Conservation (phyloP, 768 basidiomycete genomes). For the Tremella yokohamensis region DNA sequence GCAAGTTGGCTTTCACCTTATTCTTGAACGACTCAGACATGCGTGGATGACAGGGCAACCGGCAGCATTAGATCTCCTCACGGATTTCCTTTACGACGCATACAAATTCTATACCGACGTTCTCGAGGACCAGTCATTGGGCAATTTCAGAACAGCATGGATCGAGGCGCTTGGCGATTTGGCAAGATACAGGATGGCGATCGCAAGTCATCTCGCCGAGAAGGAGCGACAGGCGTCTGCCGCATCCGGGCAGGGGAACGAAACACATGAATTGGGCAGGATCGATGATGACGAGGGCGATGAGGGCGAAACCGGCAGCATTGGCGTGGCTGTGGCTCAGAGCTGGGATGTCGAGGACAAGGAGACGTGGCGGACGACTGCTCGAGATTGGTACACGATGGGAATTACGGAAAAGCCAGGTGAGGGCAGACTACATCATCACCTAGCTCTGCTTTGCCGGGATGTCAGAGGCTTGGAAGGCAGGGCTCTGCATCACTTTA, state of each 20-base stretch:
- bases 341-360: conserved; percentile 71
- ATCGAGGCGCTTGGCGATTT: conserved; percentile 95
- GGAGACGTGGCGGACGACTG: conserved; percentile 84
- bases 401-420: conserved; percentile 87
- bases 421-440: conserved; percentile 90
- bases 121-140: conserved; percentile 72
- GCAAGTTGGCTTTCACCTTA: conserved; percentile 83
- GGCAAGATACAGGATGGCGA: conserved; percentile 88
- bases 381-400: conserved; percentile 85
- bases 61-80: conserved; percentile 70
- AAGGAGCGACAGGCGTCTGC: neutral
- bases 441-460: conserved; percentile 79
- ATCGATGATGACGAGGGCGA: conserved; percentile 59
- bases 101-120: conserved; percentile 90
- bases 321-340: conserved; percentile 81
- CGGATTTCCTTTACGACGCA: conserved; percentile 91
- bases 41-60: conserved; percentile 58
- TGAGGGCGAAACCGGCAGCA: conserved; percentile 54
- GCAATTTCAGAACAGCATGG: conserved; percentile 75
- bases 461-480: conserved; percentile 79
- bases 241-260: neutral
- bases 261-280: neutral
- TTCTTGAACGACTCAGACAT: conserved; percentile 84
- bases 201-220: conserved; percentile 72
- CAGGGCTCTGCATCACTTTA: conserved; percentile 84